These are phyloP conservation scores for Sarocladium oryzae DNA, from an alignment of 2,329 filamentous ascomycete genomes.

Conservation along the genomic window DNA sequence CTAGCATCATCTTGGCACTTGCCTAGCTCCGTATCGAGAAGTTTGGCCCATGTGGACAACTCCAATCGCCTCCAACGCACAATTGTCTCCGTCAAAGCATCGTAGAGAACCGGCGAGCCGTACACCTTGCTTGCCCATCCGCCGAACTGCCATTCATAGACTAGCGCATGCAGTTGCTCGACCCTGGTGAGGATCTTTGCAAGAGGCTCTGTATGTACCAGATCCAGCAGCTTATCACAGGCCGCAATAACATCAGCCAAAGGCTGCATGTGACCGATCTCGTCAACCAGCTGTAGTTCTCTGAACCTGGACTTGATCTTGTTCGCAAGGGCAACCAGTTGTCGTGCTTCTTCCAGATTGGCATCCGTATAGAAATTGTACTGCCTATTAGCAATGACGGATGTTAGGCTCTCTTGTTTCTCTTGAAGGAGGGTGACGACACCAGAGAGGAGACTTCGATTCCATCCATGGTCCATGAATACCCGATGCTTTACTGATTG, in stretches of 20 bases:
- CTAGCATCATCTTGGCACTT: slow-evolving; percentile 72
- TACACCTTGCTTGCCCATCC: slow-evolving; percentile 79
- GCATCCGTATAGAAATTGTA: slow-evolving; percentile 90
- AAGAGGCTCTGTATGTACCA: slow-evolving; percentile 75
- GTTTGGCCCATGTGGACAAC: slow-evolving; percentile 80
- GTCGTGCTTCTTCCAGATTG: slow-evolving; percentile 70
- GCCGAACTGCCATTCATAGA: slow-evolving; percentile 88
- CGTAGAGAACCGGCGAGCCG: slow-evolving; percentile 63
- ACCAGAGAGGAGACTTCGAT: slow-evolving; percentile 56
- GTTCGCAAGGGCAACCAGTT: slow-evolving; percentile 62
- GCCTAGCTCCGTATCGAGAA: slow-evolving; percentile 77
- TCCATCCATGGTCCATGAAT: slow-evolving; percentile 30
- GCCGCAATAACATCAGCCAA: slow-evolving; percentile 70
- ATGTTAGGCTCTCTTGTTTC: slow-evolving; percentile 39
- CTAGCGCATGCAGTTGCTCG: slow-evolving; percentile 76
- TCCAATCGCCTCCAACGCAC: slow-evolving; percentile 89
- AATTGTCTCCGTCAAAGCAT: slow-evolving; percentile 71
- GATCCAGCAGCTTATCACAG: slow-evolving; percentile 68
- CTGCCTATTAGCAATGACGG: slow-evolving; percentile 28
- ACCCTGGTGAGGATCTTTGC: slow-evolving; percentile 79
- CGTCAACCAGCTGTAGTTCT: slow-evolving; percentile 59
- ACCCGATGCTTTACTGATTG: background rate
- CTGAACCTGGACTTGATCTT: slow-evolving; percentile 66
- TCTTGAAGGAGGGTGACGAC: slow-evolving; percentile 60
- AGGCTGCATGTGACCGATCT: slow-evolving; percentile 66